These are phyloP conservation scores for Pisolithus microcarpus DNA, from an alignment of 768 basidiomycete genomes.

Conservation along the genomic window DNA sequence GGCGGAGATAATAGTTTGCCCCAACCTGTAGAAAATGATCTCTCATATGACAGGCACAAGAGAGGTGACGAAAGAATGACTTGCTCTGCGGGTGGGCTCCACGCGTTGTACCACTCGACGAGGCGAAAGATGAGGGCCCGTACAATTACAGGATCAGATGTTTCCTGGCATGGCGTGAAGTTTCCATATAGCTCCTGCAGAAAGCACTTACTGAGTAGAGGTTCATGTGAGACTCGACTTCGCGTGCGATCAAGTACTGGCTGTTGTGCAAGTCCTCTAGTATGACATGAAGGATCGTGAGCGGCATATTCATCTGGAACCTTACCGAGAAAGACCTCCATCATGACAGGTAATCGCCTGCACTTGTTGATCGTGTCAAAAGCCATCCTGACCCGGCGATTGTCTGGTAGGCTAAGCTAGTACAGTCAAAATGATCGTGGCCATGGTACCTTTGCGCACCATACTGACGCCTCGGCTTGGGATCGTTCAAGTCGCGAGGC, in stretches of 20 bases:
- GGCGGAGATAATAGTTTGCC: slow-evolving; percentile 48
- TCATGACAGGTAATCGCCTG: slow-evolving; percentile 52
- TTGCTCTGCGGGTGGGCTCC: slow-evolving; percentile 63
- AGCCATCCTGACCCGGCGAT: slow-evolving; percentile 44
- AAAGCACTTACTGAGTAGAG: slow-evolving; percentile 49
- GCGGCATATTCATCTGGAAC: background rate
- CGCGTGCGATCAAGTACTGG: slow-evolving; percentile 52
- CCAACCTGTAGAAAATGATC: slow-evolving; percentile 40
- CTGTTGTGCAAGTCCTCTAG: slow-evolving; percentile 58
- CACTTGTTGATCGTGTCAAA: slow-evolving; percentile 53
- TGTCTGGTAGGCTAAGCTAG: slow-evolving; percentile 29
- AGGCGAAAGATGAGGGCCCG: slow-evolving; percentile 51
- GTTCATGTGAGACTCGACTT: slow-evolving; percentile 51
- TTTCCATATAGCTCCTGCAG: background rate
- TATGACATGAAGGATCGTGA: background rate
- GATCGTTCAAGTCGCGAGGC: slow-evolving; percentile 45
- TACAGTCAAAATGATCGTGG: slow-evolving; percentile 2
- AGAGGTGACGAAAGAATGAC: slow-evolving; percentile 15
- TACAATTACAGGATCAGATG: slow-evolving; percentile 42
- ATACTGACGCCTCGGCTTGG: slow-evolving; percentile 21
- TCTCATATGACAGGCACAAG: background rate
- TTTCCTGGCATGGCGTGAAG: slow-evolving; percentile 29
- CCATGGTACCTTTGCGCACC: slow-evolving; percentile 15
- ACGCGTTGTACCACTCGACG: slow-evolving; percentile 68
- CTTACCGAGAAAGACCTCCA: slow-evolving; percentile 70